These are phyloP conservation scores for Diplocarpon mali DNA, from an alignment of 2,329 filamentous ascomycete species.

Conservation along the genomic window DNA sequence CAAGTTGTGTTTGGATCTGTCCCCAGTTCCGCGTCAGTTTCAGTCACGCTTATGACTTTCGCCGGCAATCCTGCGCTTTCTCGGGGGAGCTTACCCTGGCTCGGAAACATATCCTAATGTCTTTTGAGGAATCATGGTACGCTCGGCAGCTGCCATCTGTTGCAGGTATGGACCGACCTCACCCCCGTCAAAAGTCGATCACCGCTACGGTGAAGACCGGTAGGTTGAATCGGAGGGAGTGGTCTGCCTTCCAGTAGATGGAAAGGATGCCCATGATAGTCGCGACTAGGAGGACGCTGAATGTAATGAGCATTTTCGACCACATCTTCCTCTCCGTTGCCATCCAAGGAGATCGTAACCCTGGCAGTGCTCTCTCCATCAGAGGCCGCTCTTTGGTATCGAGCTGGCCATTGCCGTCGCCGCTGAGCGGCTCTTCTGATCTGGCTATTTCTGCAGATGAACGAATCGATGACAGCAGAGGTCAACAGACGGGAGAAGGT, in stretches of 20 bases:
- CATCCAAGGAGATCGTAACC: conserved; percentile 7
- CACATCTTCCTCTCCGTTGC: conserved; percentile 10
- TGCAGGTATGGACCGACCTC: conserved; percentile 12
- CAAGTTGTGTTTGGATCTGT: conserved; percentile 5
- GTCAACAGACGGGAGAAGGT: too few relatives aligned
- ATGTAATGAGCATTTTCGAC: conserved; percentile 12
- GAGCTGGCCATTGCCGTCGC: neutral
- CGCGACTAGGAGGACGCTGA: conserved; percentile 8
- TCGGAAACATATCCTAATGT: conserved; percentile 11
- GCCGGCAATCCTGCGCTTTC: too few relatives aligned
- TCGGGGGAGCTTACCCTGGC: neutral
- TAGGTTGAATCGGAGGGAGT: conserved; percentile 11
- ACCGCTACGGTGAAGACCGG: conserved; percentile 12
- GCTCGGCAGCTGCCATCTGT: conserved; percentile 6
- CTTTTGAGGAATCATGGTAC: conserved; percentile 4
- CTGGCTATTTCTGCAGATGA: neutral
- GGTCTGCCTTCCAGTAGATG: conserved; percentile 15
- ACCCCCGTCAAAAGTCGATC: conserved; percentile 14
- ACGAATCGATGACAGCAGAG: too few relatives aligned
- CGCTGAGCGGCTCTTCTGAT: conserved; percentile 1
- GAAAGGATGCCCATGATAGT: conserved; percentile 14
- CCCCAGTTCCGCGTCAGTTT: too few relatives aligned
- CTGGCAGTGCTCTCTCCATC: conserved; percentile 8
- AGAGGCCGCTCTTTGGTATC: neutral
- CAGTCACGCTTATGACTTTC: too few relatives aligned